Conservation (phyloP, 495 filamentous ascomycete genomes). For the Penicilliopsis zonata region DNA sequence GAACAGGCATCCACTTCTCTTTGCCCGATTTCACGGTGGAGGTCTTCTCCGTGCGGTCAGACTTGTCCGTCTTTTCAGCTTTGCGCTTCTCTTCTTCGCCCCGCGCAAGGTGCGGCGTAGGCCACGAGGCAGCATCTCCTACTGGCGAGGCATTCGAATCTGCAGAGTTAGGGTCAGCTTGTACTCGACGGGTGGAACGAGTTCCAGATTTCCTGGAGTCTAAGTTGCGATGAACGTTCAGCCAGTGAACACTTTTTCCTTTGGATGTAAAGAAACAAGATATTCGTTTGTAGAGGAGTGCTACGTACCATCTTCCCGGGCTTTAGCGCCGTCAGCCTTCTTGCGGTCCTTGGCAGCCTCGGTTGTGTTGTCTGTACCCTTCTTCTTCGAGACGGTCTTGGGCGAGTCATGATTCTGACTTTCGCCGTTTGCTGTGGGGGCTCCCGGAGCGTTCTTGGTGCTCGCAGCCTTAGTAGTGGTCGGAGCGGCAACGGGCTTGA, state of each 20-base stretch:
- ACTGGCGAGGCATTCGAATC: conserved; percentile 38
- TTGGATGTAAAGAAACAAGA: too few species aligned
- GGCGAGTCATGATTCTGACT: conserved; percentile 20
- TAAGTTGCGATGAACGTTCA: conserved; percentile 3
- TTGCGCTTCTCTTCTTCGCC: conserved; percentile 62
- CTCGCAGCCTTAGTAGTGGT: conserved; percentile 14
- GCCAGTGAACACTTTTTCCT: too few species aligned
- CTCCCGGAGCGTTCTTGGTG: conserved; percentile 23
- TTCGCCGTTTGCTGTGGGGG: conserved; percentile 20
- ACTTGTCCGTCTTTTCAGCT: conserved; percentile 52
- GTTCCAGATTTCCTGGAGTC: conserved; percentile 6
- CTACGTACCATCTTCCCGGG: conserved; percentile 29
- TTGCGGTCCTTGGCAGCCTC: conserved; percentile 27
- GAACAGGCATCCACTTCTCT: conserved; percentile 61
- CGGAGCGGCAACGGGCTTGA: conserved; percentile 12
- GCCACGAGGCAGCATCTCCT: conserved; percentile 72
- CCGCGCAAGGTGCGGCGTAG: conserved; percentile 72
- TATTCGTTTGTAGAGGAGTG: neutral
- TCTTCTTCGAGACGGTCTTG: conserved; percentile 40
- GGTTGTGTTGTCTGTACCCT: conserved; percentile 16
- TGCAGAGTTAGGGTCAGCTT: conserved; percentile 34
- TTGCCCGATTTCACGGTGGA: conserved; percentile 42
- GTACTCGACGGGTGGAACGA: conserved; percentile 32
- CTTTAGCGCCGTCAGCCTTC: conserved; percentile 28
- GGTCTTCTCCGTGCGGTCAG: conserved; percentile 53